Evolutionary conservation across 192 early-diverging fungal species (phyloP), one percentile per base, ranked within the genome.

Genomic region (Linnemannia exigua): DNA sequence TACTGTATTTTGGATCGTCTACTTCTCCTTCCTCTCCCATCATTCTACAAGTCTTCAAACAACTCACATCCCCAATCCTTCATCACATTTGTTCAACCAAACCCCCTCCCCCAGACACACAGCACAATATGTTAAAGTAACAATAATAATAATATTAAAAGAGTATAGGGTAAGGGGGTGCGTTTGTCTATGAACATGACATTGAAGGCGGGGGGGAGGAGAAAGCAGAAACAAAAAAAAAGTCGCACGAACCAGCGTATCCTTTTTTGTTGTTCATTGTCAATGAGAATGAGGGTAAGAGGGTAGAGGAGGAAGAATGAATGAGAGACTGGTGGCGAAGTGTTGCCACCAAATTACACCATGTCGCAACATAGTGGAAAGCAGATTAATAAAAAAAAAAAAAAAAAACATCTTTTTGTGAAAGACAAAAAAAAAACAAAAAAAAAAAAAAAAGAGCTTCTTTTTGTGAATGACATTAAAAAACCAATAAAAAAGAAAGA

Each of bases 111-210:
- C 3, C 3, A 44, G 41, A 44, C 41, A 44, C 41, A 44, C 41
- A 44, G 41, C 5, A 6, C 3, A 44, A 44, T 44, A 44, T 3
- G 41, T 44, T 44, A 9, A n/a, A n/a, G n/a, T n/a, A 54, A 54
- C 25, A 54, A 31, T 61, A 61, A 31, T 31, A 63, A 28, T 63
- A 63, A 31, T 28, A 31, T n/a, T 63, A 63, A 28, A 63, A 25
- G 6, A n/a, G 52, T 54, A 54, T 20, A 54, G 14, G 15, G 15
- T 50, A 44, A 44, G 41, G 3, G 9, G 58, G n/a, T n/a, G n/a
- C n/a, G n/a, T n/a, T n/a, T 63, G 28, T 63, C 58, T 63, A 63
- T 31, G 58, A 63, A 63, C 28, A 63, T 31, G 58, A 63, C 58
- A 63, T 63, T n/a, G 28, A 25, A 17, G 48, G 5, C 1, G 1